These are phyloP conservation scores for Trichoderma hamatum DNA, from an alignment of 2,329 filamentous ascomycete genomes.

Conservation along the genomic window DNA sequence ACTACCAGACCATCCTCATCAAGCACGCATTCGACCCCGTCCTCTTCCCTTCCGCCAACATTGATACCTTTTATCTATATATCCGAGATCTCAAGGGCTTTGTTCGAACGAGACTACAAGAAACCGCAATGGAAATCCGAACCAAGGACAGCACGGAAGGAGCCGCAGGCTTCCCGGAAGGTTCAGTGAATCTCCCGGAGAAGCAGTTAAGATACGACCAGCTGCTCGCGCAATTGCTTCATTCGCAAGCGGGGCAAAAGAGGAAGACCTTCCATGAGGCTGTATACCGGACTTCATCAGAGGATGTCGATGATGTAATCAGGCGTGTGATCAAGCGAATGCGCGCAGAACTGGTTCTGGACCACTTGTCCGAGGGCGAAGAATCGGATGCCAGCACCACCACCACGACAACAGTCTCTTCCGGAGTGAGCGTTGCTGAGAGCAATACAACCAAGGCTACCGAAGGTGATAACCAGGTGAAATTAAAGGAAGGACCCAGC, in stretches of 20 bases:
- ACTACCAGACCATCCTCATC: constrained; percentile 80
- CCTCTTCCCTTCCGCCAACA: constrained; percentile 70
- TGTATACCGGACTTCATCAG: constrained; percentile 53
- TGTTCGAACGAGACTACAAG: constrained; percentile 68
- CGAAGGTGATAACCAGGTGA: constrained; percentile 45
- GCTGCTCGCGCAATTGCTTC: constrained; percentile 55
- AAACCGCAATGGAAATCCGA: constrained; percentile 66
- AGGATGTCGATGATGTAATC: constrained; percentile 55
- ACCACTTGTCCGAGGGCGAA: constrained; percentile 56
- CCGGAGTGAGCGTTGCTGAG: constrained; percentile 37
- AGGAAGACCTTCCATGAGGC: constrained; percentile 58
- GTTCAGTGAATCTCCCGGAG: constrained; percentile 52
- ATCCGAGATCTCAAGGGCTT: constrained; percentile 77
- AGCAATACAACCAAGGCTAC: constrained; percentile 32
- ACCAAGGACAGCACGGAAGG: constrained; percentile 58
- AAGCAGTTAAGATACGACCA: constrained; percentile 58
- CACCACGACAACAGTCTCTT: constrained; percentile 35
- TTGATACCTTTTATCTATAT: constrained; percentile 73
- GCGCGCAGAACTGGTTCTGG: constrained; percentile 61
- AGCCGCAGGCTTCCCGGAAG: constrained; percentile 51
- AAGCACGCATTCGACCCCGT: constrained; percentile 77
- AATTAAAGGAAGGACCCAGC: constrained; percentile 51
- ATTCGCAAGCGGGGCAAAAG: constrained; percentile 43
- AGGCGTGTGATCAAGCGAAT: constrained; percentile 63
- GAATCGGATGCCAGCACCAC: constrained; percentile 43